Conservation (phyloP, 2,329 filamentous ascomycete species). For the Neofusicoccum sp. region DNA sequence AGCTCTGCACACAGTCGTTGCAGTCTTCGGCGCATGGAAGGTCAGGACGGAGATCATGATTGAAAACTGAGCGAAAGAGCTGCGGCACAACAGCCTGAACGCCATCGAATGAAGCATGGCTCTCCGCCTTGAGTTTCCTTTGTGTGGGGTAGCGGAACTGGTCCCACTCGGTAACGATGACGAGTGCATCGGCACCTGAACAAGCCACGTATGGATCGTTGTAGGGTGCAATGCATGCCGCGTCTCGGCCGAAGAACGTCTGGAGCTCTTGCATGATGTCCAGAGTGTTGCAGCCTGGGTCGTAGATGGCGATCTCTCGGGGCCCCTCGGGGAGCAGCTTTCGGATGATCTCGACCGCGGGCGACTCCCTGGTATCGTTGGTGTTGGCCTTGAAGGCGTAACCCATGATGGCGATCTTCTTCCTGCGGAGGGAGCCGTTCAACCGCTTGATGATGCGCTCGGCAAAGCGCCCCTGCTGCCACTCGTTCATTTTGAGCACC, state of each 20-base stretch:
- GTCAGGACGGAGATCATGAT: background rate
- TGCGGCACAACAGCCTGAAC: background rate
- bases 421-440: slow-evolving; percentile 66
- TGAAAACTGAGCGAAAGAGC: background rate
- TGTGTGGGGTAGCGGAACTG: slow-evolving; percentile 17
- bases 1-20: background rate
- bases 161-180: slow-evolving; percentile 21
- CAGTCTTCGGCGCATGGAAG: background rate
- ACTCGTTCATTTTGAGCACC: slow-evolving; percentile 75
- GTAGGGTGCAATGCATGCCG: background rate
- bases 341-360: slow-evolving; percentile 66
- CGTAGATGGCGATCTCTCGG: slow-evolving; percentile 23
- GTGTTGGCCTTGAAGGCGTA: slow-evolving; percentile 82
- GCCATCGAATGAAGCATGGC: too few relatives aligned
- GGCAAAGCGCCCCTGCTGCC: slow-evolving; percentile 67
- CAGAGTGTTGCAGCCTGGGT: slow-evolving; percentile 30
- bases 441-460: slow-evolving; percentile 64
- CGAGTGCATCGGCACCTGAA: slow-evolving; percentile 4
- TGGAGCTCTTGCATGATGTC: slow-evolving; percentile 29
- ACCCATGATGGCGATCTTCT: slow-evolving; percentile 70
- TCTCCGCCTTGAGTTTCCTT: background rate
- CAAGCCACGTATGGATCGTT: background rate
- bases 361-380: slow-evolving; percentile 69
- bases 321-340: slow-evolving; percentile 61
- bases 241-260: background rate